Evolutionary conservation across 2,329 filamentous ascomycete species (phyloP).

Genomic region (Exophiala calicioides): DNA sequence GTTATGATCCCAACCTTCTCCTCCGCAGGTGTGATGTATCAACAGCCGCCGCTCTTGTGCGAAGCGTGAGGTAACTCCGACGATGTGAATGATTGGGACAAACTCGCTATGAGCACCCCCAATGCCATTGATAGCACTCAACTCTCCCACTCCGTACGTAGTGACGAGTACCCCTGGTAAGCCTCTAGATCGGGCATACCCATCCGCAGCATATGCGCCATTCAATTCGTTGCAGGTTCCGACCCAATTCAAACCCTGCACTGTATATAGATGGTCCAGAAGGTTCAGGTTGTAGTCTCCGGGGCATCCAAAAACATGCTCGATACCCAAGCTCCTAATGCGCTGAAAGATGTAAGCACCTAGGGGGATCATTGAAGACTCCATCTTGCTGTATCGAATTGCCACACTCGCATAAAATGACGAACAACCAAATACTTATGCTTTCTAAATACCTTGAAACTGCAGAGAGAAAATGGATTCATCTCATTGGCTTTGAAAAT

Average conservation of each 20-base stretch:
- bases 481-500: no score
- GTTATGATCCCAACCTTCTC: constrained; percentile 22
- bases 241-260: constrained; percentile 32
- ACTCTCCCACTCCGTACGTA: constrained; percentile 60
- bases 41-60: constrained; percentile 49
- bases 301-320: constrained; percentile 15
- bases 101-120: constrained; percentile 58
- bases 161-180: constrained; percentile 47
- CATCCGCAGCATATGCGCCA: constrained; percentile 35
- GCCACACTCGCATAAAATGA: no score
- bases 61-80: constrained; percentile 53
- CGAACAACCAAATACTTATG: no score
- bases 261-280: constrained; percentile 34
- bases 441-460: no score
- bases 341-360: constrained; percentile 1
- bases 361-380: no score
- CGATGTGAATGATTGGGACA: constrained; percentile 60
- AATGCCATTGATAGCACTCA: constrained; percentile 36
- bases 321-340: background rate
- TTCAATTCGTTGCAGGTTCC: constrained; percentile 37
- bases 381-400: no score
- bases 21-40: constrained; percentile 33
- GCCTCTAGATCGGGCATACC: constrained; percentile 36
- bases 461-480: no score
- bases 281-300: constrained; percentile 38